Evolutionary conservation across 768 basidiomycete genomes (phyloP), one percentile per base, ranked within the genome.

Genomic region (Leccinum sublutescens): DNA sequence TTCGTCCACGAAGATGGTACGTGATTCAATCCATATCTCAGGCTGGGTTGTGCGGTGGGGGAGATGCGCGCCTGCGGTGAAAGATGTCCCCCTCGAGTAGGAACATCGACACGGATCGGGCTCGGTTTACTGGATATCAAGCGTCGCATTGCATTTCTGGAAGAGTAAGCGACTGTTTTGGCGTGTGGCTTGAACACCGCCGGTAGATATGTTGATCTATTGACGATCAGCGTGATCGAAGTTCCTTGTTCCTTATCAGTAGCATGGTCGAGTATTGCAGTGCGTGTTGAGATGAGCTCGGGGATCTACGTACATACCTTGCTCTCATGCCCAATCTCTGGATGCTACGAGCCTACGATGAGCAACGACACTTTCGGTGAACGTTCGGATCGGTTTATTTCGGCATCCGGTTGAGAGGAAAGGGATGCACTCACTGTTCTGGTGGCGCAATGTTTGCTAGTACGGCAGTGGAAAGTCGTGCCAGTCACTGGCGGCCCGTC

Each of bases 1-100:
- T 59, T 81, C 78, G 60, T 82, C 80, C 29, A 75, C 57, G 45
- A 64, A 75, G 52, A 74, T 72, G n/a, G 27, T 29, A 29, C 27
- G 7, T 29, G 27, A 29, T 29, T 29, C 73, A 31, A 80, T 75
- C 71, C 33, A 74, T 59, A 54, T 64, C 31, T 31, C 31, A 31
- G 31, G 31, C 31, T 61, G 67, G 1, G 62, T 57, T 3, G 56
- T 33, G 31, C 61, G 65, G 21, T 60, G 33, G 8, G 53, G 52
- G 7, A 79, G 64, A 59, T 78, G 77, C 0, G 52, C 59, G 29
- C 73, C 75, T 2, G 70, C 67, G 2, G 60, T 66, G 8, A 33
- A 66, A 75, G 23, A 63, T 52, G 36, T 72, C 29, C 29, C 76
- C 77, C 2, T 65, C 61, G 8, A 68, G 68, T 38, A 78, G 65